Evolutionary conservation across 805 yeast species (phyloP), one percentile per base, ranked within the genome.

Genomic region (Phaffomyces antillensis): DNA sequence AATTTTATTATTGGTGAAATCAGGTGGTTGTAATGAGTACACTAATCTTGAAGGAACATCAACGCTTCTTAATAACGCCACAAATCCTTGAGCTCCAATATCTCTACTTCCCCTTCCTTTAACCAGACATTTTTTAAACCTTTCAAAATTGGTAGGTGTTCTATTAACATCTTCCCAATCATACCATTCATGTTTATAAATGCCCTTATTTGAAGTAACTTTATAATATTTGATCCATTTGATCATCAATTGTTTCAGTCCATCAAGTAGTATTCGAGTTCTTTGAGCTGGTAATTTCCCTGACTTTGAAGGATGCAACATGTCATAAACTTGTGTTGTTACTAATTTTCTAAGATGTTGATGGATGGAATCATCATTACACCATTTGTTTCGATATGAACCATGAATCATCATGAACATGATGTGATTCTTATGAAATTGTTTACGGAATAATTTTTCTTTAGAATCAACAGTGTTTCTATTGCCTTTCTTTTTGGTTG

Each of bases 21-120:
- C 96, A 0, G 96, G 90, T 0, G 96, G 93, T 59, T 93, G 99
- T 30, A 90, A 57, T 0, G 96, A 90, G 54, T 83, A 81, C 0
- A 89, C 80, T 25, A 93, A 64, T 38, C 99, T 68, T 1, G 91
- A 81, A 36, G 79, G 73, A 12, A 93, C 66, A 1, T 83, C 85
- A 12, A 85, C 63, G 2, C 93, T 71, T 50, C 98, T 65, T 37
- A 88, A 60, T 1, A 91, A 55, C 0, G 86, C 78, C 15, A 88
- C 87, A 65, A 87, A 90, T 0, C 96, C 97, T 56, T 87, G 96
- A 0, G 93, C 89, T 0, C 84, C 83, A 7, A 86, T 46, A 58
- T 91, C 97, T 31, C 85, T 62, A 3, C 87, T 77, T 0, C 98
- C 99, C 16, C 71, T 61, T 24, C 76, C 75, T 15, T 66, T 58